Evolutionary conservation across 495 filamentous ascomycete genomes (phyloP).

Genomic region (Penicillium tannophilum): DNA sequence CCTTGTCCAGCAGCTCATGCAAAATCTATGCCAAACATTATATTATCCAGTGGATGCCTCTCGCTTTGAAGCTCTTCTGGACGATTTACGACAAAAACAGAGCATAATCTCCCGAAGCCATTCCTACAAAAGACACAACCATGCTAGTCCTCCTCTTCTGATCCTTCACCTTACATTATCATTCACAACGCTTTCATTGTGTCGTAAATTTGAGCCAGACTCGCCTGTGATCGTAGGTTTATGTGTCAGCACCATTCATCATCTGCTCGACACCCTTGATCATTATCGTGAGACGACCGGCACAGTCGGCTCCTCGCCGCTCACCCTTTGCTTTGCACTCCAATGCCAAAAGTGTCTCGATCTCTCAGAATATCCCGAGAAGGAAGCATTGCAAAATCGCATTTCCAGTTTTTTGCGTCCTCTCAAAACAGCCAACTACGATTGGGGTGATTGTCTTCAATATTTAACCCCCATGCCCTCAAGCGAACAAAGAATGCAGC

Average conservation of each 20-base stretch:
- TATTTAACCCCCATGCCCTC: background rate
- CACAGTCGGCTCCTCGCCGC: slow-evolving; percentile 13
- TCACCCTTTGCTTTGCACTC: slow-evolving; percentile 24
- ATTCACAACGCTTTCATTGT: slow-evolving; percentile 21
- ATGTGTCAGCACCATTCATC: slow-evolving; percentile 7
- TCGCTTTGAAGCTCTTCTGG: background rate
- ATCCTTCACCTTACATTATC: slow-evolving; percentile 24
- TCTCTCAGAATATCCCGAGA: background rate
- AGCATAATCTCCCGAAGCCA: background rate
- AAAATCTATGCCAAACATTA: slow-evolving; percentile 3
- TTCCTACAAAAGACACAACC: slow-evolving; percentile 6
- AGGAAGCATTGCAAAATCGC: background rate
- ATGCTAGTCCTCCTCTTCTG: slow-evolving; percentile 20
- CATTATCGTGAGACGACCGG: slow-evolving; percentile 20
- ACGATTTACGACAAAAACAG: slow-evolving; percentile 9
- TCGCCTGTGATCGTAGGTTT: slow-evolving; percentile 8
- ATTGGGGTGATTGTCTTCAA: background rate
- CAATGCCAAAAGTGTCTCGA: slow-evolving; percentile 18
- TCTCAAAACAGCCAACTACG: background rate
- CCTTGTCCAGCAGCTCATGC: slow-evolving; percentile 14
- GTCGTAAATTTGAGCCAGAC: slow-evolving; percentile 6
- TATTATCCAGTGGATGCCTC: background rate
- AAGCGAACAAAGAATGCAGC: background rate
- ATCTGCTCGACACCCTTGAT: slow-evolving; percentile 21
- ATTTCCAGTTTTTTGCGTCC: slow-evolving; percentile 2